A percentile compares a stretch with the other conserved stretches of the same genome.
Conservation (phyloP, 495 filamentous ascomycete species). For the Cladorrhinum samala region DNA sequence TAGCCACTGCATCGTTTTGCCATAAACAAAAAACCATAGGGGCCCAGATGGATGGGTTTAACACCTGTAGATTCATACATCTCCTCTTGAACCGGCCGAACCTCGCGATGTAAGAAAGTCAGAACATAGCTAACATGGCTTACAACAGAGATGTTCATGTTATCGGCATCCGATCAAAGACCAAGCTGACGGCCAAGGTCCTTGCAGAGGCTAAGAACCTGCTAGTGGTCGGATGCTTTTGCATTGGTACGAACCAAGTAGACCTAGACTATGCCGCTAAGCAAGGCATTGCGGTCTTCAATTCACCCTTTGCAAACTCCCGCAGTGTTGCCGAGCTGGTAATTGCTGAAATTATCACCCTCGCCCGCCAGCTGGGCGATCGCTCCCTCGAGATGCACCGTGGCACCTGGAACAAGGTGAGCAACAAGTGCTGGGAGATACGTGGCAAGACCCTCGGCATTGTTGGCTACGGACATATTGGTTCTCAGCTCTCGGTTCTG, state of each 20-base stretch:
- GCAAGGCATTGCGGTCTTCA: constrained; percentile 96
- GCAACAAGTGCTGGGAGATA: constrained; percentile 93
- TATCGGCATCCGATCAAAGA: constrained; percentile 97
- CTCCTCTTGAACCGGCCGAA: too few species aligned
- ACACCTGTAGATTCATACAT: too few species aligned
- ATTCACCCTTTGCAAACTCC: constrained; percentile 97
- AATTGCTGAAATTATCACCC: constrained; percentile 84
- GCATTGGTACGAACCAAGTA: constrained; percentile 98
- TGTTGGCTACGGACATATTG: constrained; percentile 96
- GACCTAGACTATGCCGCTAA: constrained; percentile 86
- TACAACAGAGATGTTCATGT: constrained; percentile 79
- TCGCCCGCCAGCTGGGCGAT: constrained; percentile 89
- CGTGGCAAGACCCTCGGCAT: constrained; percentile 96
- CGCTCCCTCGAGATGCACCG: constrained; percentile 90
- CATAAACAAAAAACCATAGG: too few species aligned
- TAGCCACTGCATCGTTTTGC: too few species aligned
- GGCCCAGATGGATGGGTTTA: too few species aligned
- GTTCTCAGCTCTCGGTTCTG: constrained; percentile 90
- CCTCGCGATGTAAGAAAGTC: too few species aligned
- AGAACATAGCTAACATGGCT: too few species aligned
- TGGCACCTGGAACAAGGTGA: constrained; percentile 98
- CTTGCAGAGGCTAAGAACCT: constrained; percentile 86
- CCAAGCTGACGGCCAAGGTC: constrained; percentile 81
- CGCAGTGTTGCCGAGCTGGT: constrained; percentile 94
- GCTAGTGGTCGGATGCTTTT: constrained; percentile 96